Evolutionary conservation across 2,329 filamentous ascomycete genomes (phyloP).

Genomic region (Gnomoniopsis smithogilvyi): DNA sequence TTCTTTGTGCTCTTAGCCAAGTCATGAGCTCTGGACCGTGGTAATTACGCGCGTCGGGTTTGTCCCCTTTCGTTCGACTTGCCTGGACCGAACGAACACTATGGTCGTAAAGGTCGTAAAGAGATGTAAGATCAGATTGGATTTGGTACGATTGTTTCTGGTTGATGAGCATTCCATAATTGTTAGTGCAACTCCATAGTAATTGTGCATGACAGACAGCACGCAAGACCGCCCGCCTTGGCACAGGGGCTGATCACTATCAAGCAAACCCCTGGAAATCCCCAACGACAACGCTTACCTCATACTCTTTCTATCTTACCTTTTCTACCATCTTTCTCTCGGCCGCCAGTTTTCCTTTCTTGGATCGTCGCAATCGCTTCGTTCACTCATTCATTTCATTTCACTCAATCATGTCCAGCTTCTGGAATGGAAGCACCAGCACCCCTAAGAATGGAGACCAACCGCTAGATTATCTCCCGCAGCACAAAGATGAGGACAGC

Average conservation of each 20-base stretch:
- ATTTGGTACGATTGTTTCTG: no score
- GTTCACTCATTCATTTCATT: not conserved
- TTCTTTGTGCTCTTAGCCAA: no score
- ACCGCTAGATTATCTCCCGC: not conserved
- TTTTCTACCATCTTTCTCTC: not conserved
- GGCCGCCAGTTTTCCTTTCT: not conserved
- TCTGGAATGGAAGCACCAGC: not conserved
- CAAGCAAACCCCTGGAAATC: not conserved
- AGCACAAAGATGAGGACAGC: not conserved
- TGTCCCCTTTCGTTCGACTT: no score
- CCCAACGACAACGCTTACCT: not conserved
- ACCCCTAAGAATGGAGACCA: not conserved
- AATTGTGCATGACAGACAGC: not conserved
- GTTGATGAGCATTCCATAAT: no score
- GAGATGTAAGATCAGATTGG: no score
- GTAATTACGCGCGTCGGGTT: no score
- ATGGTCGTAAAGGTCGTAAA: no score
- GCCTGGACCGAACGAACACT: no score
- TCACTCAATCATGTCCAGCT: not conserved
- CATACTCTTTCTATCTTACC: not conserved
- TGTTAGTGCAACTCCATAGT: not conserved
- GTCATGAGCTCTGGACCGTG: no score
- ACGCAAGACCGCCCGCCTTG: not conserved
- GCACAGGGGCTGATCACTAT: not conserved
- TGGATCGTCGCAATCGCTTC: not conserved